Conservation (phyloP, 805 yeast genomes). For the Aciculoconidium aculeatum region DNA sequence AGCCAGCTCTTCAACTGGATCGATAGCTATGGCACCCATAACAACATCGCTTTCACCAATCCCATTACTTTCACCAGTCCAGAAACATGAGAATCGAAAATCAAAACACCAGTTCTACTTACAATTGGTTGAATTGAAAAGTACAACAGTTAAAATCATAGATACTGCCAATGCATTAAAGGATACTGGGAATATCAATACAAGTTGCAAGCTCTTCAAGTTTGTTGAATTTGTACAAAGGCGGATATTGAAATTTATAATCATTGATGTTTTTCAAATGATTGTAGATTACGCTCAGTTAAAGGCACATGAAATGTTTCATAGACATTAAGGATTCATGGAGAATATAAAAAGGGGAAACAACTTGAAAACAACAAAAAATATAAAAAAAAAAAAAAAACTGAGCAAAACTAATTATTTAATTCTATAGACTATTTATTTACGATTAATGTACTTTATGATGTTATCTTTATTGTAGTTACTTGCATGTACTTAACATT, state of each 20-base stretch:
- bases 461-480: conserved; percentile 1
- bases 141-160: conserved; percentile 11
- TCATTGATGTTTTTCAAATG: conserved; percentile 33
- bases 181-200: conserved; percentile 4
- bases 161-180: conserved; percentile 3
- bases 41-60: conserved; percentile 8
- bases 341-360: conserved; percentile 1
- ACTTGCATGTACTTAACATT: conserved; percentile 79
- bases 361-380: background rate
- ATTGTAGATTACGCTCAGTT: conserved; percentile 25
- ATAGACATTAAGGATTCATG: no score
- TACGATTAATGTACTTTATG: no score
- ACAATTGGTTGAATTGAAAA: conserved; percentile 18
- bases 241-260: conserved; percentile 29
- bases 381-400: background rate
- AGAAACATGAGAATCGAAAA: conserved; percentile 25
- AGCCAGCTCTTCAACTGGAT: background rate
- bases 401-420: background rate
- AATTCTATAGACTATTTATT: background rate
- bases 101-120: conserved; percentile 31
- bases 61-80: conserved; percentile 13
- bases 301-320: conserved; percentile 9
- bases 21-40: no score
- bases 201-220: conserved; percentile 18
- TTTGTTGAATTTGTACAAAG: conserved; percentile 33